phyloP scores from a whole-genome alignment of 441 rosid genomes.

The Populus hybrid region DNA sequence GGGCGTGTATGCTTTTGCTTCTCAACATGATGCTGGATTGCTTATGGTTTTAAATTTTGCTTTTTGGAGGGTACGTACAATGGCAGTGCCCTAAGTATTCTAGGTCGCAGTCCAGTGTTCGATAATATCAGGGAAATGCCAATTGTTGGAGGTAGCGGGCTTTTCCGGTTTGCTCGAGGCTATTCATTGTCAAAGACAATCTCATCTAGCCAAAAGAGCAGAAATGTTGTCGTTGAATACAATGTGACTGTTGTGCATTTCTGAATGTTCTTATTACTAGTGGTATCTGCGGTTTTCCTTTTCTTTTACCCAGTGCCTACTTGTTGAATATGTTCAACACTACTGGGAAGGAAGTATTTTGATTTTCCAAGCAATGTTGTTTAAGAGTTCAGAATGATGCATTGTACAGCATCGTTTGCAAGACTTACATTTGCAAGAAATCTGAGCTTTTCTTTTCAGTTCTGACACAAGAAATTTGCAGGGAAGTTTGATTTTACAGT shows the following conservation, averaged over 20 bases:
- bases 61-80: constrained; percentile 29
- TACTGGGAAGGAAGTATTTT: not conserved
- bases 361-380: not conserved
- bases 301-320: not conserved
- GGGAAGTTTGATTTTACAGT: not conserved
- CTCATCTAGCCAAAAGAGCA: constrained; percentile 23
- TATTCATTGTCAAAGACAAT: constrained; percentile 38
- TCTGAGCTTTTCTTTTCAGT: not conserved
- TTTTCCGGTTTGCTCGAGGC: constrained; percentile 34
- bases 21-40: constrained; percentile 28
- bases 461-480: not conserved
- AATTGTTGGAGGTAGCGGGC: constrained; percentile 38
- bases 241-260: constrained; percentile 33
- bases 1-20: constrained; percentile 34
- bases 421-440: not conserved
- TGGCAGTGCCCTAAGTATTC: constrained; percentile 34
- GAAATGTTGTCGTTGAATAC: constrained; percentile 38
- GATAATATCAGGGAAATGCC: constrained; percentile 38
- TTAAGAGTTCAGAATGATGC: not conserved
- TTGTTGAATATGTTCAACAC: not conserved
- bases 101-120: constrained; percentile 28
- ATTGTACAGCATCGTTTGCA: not conserved
- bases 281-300: not conserved
- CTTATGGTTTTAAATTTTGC: constrained; percentile 36
- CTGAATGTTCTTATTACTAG: constrained; percentile 7